Conservation (phyloP, 352 stramenopile genomes). For the Pythium guiyangense region DNA sequence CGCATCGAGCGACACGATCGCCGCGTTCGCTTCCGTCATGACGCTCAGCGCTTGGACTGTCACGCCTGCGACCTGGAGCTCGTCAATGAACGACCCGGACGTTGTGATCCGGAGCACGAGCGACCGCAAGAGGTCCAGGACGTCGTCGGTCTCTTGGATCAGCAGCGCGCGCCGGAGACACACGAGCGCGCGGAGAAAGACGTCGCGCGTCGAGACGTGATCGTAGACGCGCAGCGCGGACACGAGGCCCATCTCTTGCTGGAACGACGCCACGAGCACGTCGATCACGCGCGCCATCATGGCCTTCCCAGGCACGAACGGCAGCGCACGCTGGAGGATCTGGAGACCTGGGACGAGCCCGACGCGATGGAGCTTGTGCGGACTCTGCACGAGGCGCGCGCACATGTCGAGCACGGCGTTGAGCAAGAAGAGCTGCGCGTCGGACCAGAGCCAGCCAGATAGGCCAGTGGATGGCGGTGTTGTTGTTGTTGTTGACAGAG, state of each 20-base stretch:
- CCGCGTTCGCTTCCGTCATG: conserved; percentile 50
- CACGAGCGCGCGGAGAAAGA: conserved; percentile 73
- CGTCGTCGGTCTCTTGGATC: conserved; percentile 32
- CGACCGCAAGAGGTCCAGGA: conserved; percentile 37
- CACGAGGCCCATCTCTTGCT: conserved; percentile 70
- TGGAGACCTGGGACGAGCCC: conserved; percentile 63
- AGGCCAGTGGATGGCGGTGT: conserved; percentile 10
- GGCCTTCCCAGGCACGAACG: conserved; percentile 25
- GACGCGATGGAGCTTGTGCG: conserved; percentile 69
- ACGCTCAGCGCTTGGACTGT: conserved; percentile 50
- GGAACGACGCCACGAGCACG: conserved; percentile 59
- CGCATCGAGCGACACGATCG: conserved; percentile 49
- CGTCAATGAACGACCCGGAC: conserved; percentile 68
- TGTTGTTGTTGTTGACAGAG: neutral
- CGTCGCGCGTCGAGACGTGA: conserved; percentile 54
- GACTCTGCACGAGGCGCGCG: conserved; percentile 67
- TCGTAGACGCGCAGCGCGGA: conserved; percentile 70
- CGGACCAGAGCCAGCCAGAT: conserved; percentile 32
- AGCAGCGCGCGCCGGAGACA: conserved; percentile 63
- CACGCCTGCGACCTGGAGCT: conserved; percentile 43
- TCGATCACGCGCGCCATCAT: conserved; percentile 57
- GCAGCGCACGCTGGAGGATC: conserved; percentile 56
- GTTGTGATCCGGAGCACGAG: conserved; percentile 69
- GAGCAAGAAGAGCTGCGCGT: conserved; percentile 64
- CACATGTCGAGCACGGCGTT: conserved; percentile 73